Percentiles rank a stretch among this genome's conserved stretches.
phyloP scores from a whole-genome alignment of 1,139 yeast species.

The Magnusiomyces tetraspermus region DNA sequence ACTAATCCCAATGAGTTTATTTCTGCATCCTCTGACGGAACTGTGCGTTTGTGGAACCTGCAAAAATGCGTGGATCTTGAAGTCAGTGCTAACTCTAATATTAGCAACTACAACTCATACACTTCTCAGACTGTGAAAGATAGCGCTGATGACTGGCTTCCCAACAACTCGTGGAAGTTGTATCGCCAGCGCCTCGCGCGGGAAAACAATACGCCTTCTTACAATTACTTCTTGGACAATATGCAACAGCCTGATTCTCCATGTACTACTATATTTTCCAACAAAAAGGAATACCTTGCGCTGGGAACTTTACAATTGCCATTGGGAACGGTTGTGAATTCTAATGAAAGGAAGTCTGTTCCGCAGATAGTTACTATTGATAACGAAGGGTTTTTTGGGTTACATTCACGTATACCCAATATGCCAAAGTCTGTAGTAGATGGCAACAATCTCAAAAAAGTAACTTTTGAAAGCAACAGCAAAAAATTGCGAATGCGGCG shows the following conservation, averaged over 20 bases:
- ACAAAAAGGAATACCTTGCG: slow-evolving; percentile 25
- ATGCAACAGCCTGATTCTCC: slow-evolving; percentile 17
- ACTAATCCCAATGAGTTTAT: slow-evolving; percentile 41
- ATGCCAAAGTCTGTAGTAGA: background rate
- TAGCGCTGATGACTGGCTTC: slow-evolving; percentile 7
- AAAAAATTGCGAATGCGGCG: background rate
- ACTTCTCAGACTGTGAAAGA: background rate
- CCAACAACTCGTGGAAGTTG: slow-evolving; percentile 25
- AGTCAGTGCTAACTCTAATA: background rate
- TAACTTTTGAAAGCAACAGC: background rate
- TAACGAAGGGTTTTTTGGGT: slow-evolving; percentile 25
- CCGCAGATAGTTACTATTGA: slow-evolving; percentile 22
- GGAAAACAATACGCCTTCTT: slow-evolving; percentile 24
- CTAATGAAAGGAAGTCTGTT: background rate
- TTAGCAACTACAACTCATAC: background rate
- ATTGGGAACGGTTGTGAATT: background rate
- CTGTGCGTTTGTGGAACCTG: slow-evolving; percentile 64
- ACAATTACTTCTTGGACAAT: slow-evolving; percentile 24
- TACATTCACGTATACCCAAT: slow-evolving; percentile 19
- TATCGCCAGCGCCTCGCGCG: slow-evolving; percentile 28
- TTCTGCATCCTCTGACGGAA: slow-evolving; percentile 64
- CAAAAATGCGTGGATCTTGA: slow-evolving; percentile 23
- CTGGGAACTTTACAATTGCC: slow-evolving; percentile 17
- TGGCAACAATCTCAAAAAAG: too few species aligned
- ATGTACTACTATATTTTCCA: slow-evolving; percentile 26